phyloP scores from a whole-genome alignment of 768 basidiomycete genomes.

The Lactifluus piperatus region DNA sequence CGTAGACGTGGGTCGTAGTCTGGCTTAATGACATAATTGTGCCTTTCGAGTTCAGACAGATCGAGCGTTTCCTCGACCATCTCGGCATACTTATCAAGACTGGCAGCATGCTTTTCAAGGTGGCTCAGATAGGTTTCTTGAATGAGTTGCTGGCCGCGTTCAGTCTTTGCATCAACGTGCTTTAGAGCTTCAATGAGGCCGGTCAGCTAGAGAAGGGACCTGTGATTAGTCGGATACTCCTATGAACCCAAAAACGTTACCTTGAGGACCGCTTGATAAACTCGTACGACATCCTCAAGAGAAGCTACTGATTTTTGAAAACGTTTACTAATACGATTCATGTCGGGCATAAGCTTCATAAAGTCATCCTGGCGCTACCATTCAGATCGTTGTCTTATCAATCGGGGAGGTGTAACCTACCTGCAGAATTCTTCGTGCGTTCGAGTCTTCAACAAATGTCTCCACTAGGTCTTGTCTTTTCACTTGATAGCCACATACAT shows the following conservation, averaged over 20 bases:
- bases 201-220: constrained; percentile 44
- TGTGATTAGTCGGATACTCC: neutral
- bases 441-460: constrained; percentile 71
- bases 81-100: constrained; percentile 71
- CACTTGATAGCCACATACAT: constrained; percentile 34
- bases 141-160: constrained; percentile 46
- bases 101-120: constrained; percentile 47
- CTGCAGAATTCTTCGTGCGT: constrained; percentile 62
- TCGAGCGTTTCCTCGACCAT: constrained; percentile 98
- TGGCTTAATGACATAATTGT: constrained; percentile 87
- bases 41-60: constrained; percentile 71
- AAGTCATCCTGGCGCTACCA: constrained; percentile 58
- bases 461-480: constrained; percentile 86
- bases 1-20: constrained; percentile 78
- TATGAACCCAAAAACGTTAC: constrained; percentile 30
- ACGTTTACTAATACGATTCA: constrained; percentile 84
- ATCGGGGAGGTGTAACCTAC: constrained; percentile 31
- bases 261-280: constrained; percentile 88
- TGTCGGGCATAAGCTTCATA: constrained; percentile 87
- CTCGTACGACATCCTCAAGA: constrained; percentile 90
- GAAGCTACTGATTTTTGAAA: constrained; percentile 80
- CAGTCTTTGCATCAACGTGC: constrained; percentile 35
- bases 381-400: neutral
- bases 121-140: constrained; percentile 56
- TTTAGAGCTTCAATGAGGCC: constrained; percentile 63